These are phyloP conservation scores for Tilletiopsis washingtonensis DNA, from an alignment of 1,284 basidiomycete genomes.

Conservation along the genomic window DNA sequence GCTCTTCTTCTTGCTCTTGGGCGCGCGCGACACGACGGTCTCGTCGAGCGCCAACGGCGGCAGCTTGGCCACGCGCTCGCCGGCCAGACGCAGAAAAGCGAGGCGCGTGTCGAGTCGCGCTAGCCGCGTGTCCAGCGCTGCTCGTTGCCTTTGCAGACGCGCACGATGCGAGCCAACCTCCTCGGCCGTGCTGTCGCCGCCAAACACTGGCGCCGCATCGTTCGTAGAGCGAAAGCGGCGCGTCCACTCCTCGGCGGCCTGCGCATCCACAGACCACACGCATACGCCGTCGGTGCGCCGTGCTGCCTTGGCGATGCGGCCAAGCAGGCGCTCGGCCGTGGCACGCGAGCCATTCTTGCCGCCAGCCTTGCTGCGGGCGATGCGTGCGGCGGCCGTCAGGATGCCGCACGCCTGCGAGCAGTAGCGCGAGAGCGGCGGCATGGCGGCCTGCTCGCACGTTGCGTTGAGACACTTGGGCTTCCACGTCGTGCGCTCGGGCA, in stretches of 20 bases:
- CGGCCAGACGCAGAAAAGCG: conserved; percentile 13
- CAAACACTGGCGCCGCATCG: no score
- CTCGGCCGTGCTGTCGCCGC: no score
- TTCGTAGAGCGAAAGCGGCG: no score
- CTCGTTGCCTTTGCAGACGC: not conserved
- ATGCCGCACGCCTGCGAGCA: conserved; percentile 17
- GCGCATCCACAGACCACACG: no score
- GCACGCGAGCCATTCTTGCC: not conserved
- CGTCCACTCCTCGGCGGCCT: no score
- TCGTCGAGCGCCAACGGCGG: conserved; percentile 3
- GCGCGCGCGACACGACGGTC: not conserved
- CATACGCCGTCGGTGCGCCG: conserved; percentile 7
- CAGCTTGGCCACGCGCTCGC: conserved; percentile 13
- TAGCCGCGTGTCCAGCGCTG: not conserved
- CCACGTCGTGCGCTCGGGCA: conserved; percentile 12
- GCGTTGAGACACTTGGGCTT: conserved; percentile 8
- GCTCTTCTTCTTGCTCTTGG: conserved; percentile 5
- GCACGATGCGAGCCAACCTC: no score
- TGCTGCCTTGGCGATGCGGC: conserved; percentile 1
- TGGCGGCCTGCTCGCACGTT: conserved; percentile 8
- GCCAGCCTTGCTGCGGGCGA: conserved; percentile 7
- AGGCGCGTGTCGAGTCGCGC: conserved; percentile 1
- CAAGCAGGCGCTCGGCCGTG: conserved; percentile 2
- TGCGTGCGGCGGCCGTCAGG: conserved; percentile 6
- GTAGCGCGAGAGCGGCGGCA: conserved; percentile 13